Conservation (phyloP, 2,329 filamentous ascomycete genomes). For the Trichoderma asperellum region DNA sequence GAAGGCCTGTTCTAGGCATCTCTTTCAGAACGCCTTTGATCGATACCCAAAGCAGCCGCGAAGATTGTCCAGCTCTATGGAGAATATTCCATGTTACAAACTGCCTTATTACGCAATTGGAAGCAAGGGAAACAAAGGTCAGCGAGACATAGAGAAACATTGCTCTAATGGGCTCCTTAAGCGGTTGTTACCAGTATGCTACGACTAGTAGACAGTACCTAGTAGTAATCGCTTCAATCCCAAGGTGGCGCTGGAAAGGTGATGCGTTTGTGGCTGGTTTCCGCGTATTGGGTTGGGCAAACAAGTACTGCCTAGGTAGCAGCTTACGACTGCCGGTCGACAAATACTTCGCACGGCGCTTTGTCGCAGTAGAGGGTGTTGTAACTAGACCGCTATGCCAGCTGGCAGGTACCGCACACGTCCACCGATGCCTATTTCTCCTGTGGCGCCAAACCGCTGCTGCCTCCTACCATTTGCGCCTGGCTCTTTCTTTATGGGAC, state of each 20-base stretch:
- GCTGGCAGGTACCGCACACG: background rate
- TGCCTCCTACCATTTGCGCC: background rate
- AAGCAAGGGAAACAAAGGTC: background rate
- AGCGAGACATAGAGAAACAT: background rate
- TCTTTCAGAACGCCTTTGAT: background rate
- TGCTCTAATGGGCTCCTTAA: background rate
- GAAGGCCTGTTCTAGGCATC: background rate
- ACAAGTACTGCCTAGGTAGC: background rate
- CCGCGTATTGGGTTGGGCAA: background rate
- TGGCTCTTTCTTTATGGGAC: background rate
- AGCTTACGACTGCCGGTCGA: background rate
- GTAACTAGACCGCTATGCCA: background rate
- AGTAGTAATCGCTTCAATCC: background rate
- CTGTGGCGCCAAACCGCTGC: background rate
- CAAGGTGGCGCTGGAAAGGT: background rate
- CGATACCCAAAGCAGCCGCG: background rate
- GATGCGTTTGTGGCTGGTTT: background rate
- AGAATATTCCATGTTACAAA: background rate
- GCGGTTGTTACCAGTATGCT: no score
- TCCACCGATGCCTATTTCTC: background rate
- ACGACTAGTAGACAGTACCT: no score
- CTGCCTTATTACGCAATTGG: background rate
- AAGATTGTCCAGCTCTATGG: background rate
- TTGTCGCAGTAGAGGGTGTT: background rate
- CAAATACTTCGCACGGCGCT: background rate